Conservation (phyloP, 2,329 filamentous ascomycete genomes). For the Sphaerulina vaccinii region DNA sequence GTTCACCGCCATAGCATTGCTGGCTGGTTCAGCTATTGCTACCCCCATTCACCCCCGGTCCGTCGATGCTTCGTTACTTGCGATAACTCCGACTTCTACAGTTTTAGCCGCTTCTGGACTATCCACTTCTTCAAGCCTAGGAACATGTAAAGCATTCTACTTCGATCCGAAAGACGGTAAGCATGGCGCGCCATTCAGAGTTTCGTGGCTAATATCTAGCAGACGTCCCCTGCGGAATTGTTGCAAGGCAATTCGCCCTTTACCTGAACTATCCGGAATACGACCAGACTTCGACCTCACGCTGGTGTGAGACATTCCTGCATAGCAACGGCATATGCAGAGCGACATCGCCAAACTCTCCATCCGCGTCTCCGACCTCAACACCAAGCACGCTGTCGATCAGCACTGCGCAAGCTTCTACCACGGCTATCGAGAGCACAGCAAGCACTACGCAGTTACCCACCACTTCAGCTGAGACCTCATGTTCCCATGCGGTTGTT, state of each 20-base stretch:
- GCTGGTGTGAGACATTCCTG: slow-evolving; percentile 8
- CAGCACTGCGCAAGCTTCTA: slow-evolving; percentile 1
- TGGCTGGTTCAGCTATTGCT: slow-evolving; percentile 15
- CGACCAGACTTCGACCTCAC: slow-evolving; percentile 2
- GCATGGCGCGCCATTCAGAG: background rate
- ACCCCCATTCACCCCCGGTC: slow-evolving; percentile 19
- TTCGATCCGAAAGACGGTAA: slow-evolving; percentile 33
- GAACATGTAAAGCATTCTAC: slow-evolving; percentile 13
- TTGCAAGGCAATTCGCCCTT: slow-evolving; percentile 5
- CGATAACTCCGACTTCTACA: slow-evolving; percentile 25
- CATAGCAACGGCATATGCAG: slow-evolving; percentile 7
- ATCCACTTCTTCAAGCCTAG: slow-evolving; percentile 7
- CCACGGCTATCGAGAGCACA: background rate
- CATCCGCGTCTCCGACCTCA: slow-evolving; percentile 9
- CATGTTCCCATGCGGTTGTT: background rate
- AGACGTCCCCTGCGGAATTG: slow-evolving; percentile 7
- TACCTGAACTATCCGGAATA: slow-evolving; percentile 7
- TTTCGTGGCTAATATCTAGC: slow-evolving; percentile 25
- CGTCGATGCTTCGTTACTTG: slow-evolving; percentile 14
- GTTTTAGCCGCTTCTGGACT: slow-evolving; percentile 2
- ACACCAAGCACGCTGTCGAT: slow-evolving; percentile 2
- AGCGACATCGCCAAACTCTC: slow-evolving; percentile 8
- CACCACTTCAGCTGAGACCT: background rate
- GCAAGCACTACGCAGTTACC: background rate
- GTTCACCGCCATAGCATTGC: slow-evolving; percentile 15